Base-by-base conservation (phyloP, 805 yeast genomes). In the Danielia reshetovae region DNA sequence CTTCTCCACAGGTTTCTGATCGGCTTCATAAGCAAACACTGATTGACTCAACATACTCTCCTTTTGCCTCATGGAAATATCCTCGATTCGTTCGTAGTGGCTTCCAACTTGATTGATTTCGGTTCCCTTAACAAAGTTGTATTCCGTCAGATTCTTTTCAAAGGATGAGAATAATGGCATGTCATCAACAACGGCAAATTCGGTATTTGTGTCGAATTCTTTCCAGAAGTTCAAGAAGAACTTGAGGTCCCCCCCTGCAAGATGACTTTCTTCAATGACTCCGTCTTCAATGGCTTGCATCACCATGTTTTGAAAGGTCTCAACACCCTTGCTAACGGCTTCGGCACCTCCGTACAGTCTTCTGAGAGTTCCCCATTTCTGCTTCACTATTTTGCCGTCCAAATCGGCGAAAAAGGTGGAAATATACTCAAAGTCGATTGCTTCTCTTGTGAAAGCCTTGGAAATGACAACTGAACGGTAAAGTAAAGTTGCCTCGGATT, bases 331-430 rank as follows among this genome's bases (percentile, higher is more conserved):
- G 11, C 60, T 57, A 0, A 93, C 93, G 24, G 81, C 75, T 7
- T 48, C 49, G 3, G 55, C 42, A 7, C 73, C 71, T 40, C 73
- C 68, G 46, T 65, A 49, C 52, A 52, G 62, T 26, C 75, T 73
- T 27, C 85, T 69, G 7, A 84, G 68, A 13, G 74, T 65, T 2
- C 82, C 76, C 96, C 96, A 89, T 39, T 75, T 79, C 32, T 75
- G 74, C 42, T 70, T 71, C 18, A 81, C 58, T 8, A 68, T 62
- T 7, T 68, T 74, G 2, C 72, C 60, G 18, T 52, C 57, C 22
- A 61, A 51, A 12, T 55, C 70, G 4, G 60, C 66, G 30, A 84
- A 72, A 5, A 75, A 53, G 0, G 49, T 51, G 0, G 81, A 67
- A 5, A 88, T 77, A 23, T 68, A 57, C 0, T 68, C 70, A 83